Conservation (phyloP, 495 filamentous ascomycete species). For the Penicillium nucicola region DNA sequence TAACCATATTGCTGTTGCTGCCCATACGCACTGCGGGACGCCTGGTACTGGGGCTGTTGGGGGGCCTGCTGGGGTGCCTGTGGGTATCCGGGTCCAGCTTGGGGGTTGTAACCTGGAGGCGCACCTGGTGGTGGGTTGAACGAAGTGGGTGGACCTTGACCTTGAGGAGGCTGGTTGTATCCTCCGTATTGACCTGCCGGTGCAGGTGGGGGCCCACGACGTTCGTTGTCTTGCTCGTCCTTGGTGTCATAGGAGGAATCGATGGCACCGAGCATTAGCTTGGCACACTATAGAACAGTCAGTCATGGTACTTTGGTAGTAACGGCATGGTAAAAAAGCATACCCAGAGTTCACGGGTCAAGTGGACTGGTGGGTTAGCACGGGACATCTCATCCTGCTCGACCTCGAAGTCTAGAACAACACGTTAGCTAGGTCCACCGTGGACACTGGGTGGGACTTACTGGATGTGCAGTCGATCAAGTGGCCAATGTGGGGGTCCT, state of each 20-base stretch:
- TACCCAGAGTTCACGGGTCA: slow-evolving; percentile 68
- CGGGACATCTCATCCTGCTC: slow-evolving; percentile 63
- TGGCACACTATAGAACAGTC: slow-evolving; percentile 47
- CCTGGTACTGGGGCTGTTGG: slow-evolving; percentile 10
- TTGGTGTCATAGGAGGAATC: slow-evolving; percentile 64
- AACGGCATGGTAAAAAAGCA: slow-evolving; percentile 3
- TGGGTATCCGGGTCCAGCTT: slow-evolving; percentile 1
- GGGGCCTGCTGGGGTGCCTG: slow-evolving; percentile 10
- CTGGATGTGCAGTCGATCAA: slow-evolving; percentile 73
- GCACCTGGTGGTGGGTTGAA: slow-evolving; percentile 1
- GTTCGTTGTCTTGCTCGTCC: slow-evolving; percentile 50
- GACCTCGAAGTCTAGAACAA: slow-evolving; percentile 56
- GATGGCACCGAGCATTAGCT: slow-evolving; percentile 69
- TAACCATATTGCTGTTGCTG: slow-evolving; percentile 23
- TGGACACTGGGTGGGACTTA: slow-evolving; percentile 34
- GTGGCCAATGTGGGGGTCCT: slow-evolving; percentile 57
- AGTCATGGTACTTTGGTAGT: neutral
- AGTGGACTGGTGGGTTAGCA: slow-evolving; percentile 50
- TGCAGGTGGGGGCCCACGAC: slow-evolving; percentile 12
- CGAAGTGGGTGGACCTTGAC: slow-evolving; percentile 2
- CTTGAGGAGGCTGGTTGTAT: slow-evolving; percentile 14
- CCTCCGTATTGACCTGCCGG: slow-evolving; percentile 1
- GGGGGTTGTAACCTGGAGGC: slow-evolving; percentile 6
- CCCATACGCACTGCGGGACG: slow-evolving; percentile 16
- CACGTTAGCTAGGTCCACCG: slow-evolving; percentile 15